phyloP scores from a whole-genome alignment of 441 rosid genomes.

The Cnidoscolus chayamansa region DNA sequence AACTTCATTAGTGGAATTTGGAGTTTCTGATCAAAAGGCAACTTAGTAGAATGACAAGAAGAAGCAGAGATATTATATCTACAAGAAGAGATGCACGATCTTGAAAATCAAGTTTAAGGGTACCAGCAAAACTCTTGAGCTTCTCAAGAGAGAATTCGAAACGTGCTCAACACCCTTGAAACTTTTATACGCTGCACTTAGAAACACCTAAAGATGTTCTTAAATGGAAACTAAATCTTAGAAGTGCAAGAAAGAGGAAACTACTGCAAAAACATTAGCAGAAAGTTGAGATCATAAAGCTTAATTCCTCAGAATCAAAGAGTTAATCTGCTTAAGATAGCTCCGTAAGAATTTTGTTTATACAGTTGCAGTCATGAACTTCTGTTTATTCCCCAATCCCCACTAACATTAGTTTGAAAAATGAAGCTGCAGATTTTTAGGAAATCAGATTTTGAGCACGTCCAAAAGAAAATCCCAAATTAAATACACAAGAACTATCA shows the following conservation, averaged over 20 bases:
- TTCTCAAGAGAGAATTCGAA: neutral
- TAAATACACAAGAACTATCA: neutral
- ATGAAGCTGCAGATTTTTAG: neutral
- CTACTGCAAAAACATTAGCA: no score
- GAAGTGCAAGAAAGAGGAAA: no score
- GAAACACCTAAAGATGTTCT: no score
- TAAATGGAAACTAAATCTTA: no score
- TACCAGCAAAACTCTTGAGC: neutral
- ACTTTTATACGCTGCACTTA: no score
- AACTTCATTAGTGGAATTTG: neutral
- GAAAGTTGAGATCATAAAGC: no score
- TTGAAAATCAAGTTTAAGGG: neutral
- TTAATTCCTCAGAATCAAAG: neutral
- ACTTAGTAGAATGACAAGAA: neutral
- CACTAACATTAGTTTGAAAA: neutral
- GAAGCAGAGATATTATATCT: neutral
- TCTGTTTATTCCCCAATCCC: neutral
- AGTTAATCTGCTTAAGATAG: neutral
- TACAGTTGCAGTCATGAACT: neutral
- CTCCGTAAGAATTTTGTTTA: no score
- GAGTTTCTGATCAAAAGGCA: neutral
- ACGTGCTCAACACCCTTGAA: no score
- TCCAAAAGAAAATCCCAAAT: neutral
- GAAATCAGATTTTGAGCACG: neutral
- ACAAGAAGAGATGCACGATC: neutral